Evolutionary conservation across 2,329 filamentous ascomycete species (phyloP).

Genomic region (Tolypocladium pustulatum): DNA sequence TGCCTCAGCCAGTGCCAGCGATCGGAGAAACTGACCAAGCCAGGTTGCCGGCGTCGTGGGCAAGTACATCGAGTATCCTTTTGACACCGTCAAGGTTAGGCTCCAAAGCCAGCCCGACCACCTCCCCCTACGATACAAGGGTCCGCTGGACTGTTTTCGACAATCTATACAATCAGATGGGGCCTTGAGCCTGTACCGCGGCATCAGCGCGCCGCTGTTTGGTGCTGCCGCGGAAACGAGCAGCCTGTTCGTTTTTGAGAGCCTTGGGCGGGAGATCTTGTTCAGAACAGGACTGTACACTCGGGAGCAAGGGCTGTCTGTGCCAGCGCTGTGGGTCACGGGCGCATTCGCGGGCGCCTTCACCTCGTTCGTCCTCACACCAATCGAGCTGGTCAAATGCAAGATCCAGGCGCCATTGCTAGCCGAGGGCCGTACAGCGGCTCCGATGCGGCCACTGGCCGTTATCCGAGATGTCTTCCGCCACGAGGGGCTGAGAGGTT

Average conservation of each 20-base stretch:
- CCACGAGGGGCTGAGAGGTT: slow-evolving; percentile 72
- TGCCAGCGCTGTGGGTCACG: slow-evolving; percentile 66
- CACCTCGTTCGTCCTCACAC: slow-evolving; percentile 83
- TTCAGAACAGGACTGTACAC: slow-evolving; percentile 40
- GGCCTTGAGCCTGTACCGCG: slow-evolving; percentile 75
- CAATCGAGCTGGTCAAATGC: slow-evolving; percentile 95
- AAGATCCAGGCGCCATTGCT: slow-evolving; percentile 75
- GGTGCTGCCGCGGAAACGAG: slow-evolving; percentile 90
- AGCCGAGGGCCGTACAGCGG: slow-evolving; percentile 27
- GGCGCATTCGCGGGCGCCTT: slow-evolving; percentile 82
- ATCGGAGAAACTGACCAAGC: background rate
- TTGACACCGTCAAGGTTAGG: slow-evolving; percentile 96
- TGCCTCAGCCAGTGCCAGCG: background rate
- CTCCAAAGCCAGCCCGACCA: slow-evolving; percentile 90
- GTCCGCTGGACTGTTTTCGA: slow-evolving; percentile 86
- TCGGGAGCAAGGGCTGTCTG: slow-evolving; percentile 52
- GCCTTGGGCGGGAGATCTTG: slow-evolving; percentile 57
- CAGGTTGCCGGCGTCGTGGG: slow-evolving; percentile 76
- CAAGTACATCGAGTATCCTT: slow-evolving; percentile 97
- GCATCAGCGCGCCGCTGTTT: slow-evolving; percentile 81
- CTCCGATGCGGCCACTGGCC: slow-evolving; percentile 50
- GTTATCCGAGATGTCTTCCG: slow-evolving; percentile 74
- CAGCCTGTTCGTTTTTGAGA: slow-evolving; percentile 86
- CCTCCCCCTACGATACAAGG: slow-evolving; percentile 69
- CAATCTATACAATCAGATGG: slow-evolving; percentile 75